These are phyloP conservation scores for Apiospora rasikravindrae DNA, from an alignment of 2,329 filamentous ascomycete species.

Conservation along the genomic window DNA sequence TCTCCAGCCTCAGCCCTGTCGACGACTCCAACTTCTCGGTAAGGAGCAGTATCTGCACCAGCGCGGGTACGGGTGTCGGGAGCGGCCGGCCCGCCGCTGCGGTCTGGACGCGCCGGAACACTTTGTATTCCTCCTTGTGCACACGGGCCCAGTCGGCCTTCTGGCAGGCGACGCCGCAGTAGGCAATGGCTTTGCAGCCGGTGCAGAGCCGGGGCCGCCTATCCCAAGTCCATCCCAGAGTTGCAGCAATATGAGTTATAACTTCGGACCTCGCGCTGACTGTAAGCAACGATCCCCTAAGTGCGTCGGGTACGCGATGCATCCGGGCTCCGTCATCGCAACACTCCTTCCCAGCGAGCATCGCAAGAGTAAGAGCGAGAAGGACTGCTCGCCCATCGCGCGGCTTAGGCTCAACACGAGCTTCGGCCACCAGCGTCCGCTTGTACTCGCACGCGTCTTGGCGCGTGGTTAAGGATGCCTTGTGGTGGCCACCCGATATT, in stretches of 20 bases:
- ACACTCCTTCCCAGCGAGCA: too few species aligned
- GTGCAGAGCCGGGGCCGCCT: slow-evolving; percentile 48
- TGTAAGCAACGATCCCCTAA: not conserved
- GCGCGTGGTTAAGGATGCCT: not conserved
- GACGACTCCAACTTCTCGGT: slow-evolving; percentile 40
- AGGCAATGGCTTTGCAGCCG: slow-evolving; percentile 57
- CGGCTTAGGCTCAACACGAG: not conserved
- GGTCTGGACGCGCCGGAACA: slow-evolving; percentile 47
- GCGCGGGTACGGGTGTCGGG: slow-evolving; percentile 61
- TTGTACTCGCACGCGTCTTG: not conserved
- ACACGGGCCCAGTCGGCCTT: slow-evolving; percentile 55
- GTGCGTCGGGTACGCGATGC: not conserved
- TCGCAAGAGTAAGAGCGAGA: not conserved
- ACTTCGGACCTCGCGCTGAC: not conserved
- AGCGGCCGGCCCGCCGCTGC: slow-evolving; percentile 42
- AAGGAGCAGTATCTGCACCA: slow-evolving; percentile 56
- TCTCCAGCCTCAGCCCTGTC: slow-evolving; percentile 45
- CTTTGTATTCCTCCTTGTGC: slow-evolving; percentile 61
- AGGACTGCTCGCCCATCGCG: not conserved
- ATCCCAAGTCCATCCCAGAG: not conserved
- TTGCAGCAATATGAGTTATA: not conserved
- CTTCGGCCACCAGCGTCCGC: not conserved
- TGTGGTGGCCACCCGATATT: not conserved
- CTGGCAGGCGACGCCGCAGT: slow-evolving; percentile 62
- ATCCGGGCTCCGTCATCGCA: not conserved